phyloP scores from a whole-genome alignment of 2,329 filamentous ascomycete genomes.

The Penicillium frequentans region DNA sequence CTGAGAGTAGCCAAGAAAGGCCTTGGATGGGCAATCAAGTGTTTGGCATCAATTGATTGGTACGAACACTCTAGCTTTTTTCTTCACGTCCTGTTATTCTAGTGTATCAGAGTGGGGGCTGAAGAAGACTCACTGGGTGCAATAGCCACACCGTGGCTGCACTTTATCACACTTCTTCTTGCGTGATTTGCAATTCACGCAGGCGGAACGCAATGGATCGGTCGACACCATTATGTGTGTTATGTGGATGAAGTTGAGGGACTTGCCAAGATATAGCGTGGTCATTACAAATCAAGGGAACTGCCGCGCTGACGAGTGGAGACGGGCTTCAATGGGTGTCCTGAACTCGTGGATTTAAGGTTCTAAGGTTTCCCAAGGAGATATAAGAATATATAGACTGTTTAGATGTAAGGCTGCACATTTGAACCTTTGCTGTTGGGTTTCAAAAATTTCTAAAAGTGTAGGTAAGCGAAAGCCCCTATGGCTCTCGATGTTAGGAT shows the following conservation, averaged over 20 bases:
- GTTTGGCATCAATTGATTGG: neutral
- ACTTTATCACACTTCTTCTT: conserved; percentile 21
- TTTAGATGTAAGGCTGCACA: too few species aligned
- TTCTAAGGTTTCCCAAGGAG: too few species aligned
- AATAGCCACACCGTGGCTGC: conserved; percentile 15
- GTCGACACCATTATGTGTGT: neutral
- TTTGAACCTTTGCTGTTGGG: too few species aligned
- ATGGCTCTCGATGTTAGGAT: too few species aligned
- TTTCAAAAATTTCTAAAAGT: too few species aligned
- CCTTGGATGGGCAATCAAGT: neutral
- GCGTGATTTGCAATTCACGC: conserved; percentile 13
- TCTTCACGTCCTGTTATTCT: neutral
- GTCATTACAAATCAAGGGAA: neutral
- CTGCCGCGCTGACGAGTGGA: conserved; percentile 4
- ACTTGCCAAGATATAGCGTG: neutral
- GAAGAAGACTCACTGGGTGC: conserved; percentile 5
- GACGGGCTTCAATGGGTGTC: neutral
- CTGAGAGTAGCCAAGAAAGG: neutral
- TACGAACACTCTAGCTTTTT: conserved; percentile 4
- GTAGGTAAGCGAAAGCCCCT: too few species aligned
- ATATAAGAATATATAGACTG: too few species aligned
- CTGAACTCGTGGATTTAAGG: neutral
- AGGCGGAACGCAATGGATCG: neutral
- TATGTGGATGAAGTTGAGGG: neutral
- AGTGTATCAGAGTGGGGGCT: neutral